phyloP scores from a whole-genome alignment of 1,139 yeast species.

The Spencermartinsiella ligniputridi region DNA sequence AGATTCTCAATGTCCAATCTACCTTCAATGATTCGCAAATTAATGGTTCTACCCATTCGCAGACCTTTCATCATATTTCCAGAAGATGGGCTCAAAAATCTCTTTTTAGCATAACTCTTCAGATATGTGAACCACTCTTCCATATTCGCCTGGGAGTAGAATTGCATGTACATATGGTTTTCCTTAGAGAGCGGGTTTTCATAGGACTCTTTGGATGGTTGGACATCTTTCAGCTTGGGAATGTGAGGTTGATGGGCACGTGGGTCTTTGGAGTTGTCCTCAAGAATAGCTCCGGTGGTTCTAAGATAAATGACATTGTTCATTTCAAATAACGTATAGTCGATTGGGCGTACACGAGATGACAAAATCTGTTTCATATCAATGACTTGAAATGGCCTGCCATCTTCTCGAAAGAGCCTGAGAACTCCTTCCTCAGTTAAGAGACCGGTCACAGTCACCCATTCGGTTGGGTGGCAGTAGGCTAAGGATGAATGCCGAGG shows the following conservation, averaged over 20 bases:
- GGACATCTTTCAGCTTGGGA: neutral
- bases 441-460: conserved; percentile 78
- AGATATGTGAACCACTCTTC: conserved; percentile 84
- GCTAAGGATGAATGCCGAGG: neutral
- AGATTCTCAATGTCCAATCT: conserved; percentile 35
- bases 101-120: conserved; percentile 61
- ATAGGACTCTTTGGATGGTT: neutral
- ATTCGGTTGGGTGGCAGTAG: conserved; percentile 44
- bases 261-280: conserved; percentile 5
- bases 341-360: conserved; percentile 66
- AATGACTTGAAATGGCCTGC: conserved; percentile 57
- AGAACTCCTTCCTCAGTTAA: conserved; percentile 62
- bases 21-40: conserved; percentile 65
- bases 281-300: conserved; percentile 14
- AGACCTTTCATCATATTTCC: conserved; percentile 33
- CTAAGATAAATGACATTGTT: conserved; percentile 41
- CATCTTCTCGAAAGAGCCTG: conserved; percentile 64
- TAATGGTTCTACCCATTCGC: conserved; percentile 52
- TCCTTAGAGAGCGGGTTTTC: conserved; percentile 6
- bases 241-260: neutral
- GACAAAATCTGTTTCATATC: conserved; percentile 53
- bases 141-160: conserved; percentile 65
- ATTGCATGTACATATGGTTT: conserved; percentile 41
- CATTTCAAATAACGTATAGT: conserved; percentile 61
- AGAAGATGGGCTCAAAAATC: conserved; percentile 41